These are phyloP conservation scores for Skeletonema tropicum DNA, from an alignment of 108 stramenopile species.

Conservation along the genomic window DNA sequence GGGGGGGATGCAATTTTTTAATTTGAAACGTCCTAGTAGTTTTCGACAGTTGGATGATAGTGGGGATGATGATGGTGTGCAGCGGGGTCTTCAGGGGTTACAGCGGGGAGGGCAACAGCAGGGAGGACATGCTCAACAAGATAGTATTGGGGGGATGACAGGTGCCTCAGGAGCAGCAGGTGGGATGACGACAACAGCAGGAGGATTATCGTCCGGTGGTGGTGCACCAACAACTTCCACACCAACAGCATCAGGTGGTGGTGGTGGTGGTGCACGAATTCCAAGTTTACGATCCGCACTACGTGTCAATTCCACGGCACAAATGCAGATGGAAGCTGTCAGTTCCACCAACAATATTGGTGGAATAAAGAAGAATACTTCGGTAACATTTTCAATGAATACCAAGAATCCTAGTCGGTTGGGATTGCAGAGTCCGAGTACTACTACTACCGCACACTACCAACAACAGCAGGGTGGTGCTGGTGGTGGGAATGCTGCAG, in stretches of 20 bases:
- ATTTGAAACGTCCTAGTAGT: neutral
- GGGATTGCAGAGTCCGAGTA: neutral
- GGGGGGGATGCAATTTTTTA: neutral
- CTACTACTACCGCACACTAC: too few relatives aligned
- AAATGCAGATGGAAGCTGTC: too few relatives aligned
- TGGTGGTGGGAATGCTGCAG: neutral
- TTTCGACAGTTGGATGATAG: neutral
- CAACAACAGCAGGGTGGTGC: neutral
- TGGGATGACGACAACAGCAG: neutral
- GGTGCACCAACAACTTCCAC: neutral
- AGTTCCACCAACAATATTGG: neutral
- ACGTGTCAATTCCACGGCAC: neutral
- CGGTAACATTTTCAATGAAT: constrained; percentile 27
- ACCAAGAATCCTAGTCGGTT: constrained; percentile 21
- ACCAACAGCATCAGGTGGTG: neutral
- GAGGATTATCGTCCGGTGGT: neutral
- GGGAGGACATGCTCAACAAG: too few relatives aligned
- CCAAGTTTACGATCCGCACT: neutral
- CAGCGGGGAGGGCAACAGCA: neutral
- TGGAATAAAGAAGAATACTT: constrained; percentile 26
- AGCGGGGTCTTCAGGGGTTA: neutral
- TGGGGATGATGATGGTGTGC: neutral
- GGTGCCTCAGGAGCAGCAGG: too few relatives aligned
- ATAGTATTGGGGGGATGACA: too few relatives aligned
- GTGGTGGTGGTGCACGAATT: neutral